These are phyloP conservation scores for Leccinellum albellum DNA, from an alignment of 768 basidiomycete species.

Conservation along the genomic window DNA sequence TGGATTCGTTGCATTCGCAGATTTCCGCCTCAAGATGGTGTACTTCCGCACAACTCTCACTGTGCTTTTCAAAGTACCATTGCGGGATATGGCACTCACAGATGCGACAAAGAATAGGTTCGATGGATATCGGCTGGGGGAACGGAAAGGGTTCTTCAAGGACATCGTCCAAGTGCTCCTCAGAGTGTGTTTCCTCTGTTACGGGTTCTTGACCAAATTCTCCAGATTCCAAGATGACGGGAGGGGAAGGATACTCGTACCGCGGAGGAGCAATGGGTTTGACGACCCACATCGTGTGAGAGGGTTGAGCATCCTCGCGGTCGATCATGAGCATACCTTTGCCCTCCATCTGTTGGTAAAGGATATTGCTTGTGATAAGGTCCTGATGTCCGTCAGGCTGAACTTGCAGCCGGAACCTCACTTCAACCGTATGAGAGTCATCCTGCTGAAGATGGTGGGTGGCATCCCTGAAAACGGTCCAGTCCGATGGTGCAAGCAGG, in stretches of 20 bases:
- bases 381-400: conserved; percentile 58
- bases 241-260: conserved; percentile 61
- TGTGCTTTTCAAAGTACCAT: conserved; percentile 99
- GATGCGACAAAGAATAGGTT: conserved; percentile 91
- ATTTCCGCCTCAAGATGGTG: conserved; percentile 97
- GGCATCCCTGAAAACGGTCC: conserved; percentile 81
- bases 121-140: conserved; percentile 70
- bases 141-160: conserved; percentile 72
- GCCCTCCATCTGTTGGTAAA: conserved; percentile 89
- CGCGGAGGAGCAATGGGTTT: conserved; percentile 74
- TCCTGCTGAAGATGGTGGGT: conserved; percentile 82
- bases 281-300: conserved; percentile 98
- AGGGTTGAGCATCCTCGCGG: conserved; percentile 78
- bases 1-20: conserved; percentile 87
- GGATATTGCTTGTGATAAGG: conserved; percentile 42
- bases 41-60: conserved; percentile 95
- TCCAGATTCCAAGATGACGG: conserved; percentile 51
- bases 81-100: conserved; percentile 96
- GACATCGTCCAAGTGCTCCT: conserved; percentile 37
- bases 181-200: conserved; percentile 34
- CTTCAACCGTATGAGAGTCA: conserved; percentile 92
- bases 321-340: conserved; percentile 99
- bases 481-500: conserved; percentile 75
- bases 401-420: conserved; percentile 82
- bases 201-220: conserved; percentile 39